These are phyloP conservation scores for Paraurostyla sp. DNA, from an alignment of 73 alveolate species.

Conservation along the genomic window DNA sequence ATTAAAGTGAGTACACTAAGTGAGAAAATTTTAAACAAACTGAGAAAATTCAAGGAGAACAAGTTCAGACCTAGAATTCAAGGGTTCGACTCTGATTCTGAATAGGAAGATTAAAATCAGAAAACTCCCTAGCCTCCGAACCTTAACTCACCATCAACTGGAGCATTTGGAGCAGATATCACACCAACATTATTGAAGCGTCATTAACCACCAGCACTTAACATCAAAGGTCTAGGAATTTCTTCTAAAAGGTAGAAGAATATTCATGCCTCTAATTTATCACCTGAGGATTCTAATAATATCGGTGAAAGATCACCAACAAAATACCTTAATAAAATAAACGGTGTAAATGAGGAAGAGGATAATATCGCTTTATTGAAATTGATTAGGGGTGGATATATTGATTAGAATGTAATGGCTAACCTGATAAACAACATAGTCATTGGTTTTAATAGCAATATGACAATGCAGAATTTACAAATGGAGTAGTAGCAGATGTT, in stretches of 20 bases:
- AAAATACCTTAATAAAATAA: slow-evolving; percentile 14
- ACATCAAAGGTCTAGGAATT: no score
- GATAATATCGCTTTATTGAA: slow-evolving; percentile 24
- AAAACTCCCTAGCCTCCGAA: neutral
- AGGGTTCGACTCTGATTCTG: slow-evolving; percentile 49
- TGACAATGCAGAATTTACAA: neutral
- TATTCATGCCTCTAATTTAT: no score
- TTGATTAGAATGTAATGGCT: slow-evolving; percentile 40
- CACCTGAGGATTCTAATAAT: no score
- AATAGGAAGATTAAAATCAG: neutral
- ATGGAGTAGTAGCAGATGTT: neutral
- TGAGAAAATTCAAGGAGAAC: slow-evolving; percentile 30
- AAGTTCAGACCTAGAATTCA: slow-evolving; percentile 31
- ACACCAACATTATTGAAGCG: no score
- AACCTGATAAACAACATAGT: slow-evolving; percentile 23
- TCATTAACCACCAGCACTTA: no score
- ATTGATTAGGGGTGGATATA: slow-evolving; percentile 31
- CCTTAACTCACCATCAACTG: neutral
- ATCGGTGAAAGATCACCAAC: slow-evolving; percentile 42
- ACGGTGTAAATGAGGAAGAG: slow-evolving; percentile 18
- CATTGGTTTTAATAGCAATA: neutral
- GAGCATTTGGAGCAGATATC: neutral
- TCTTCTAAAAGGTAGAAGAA: no score
- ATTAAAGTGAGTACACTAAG: slow-evolving; percentile 12
- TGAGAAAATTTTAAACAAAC: slow-evolving; percentile 37